Base-by-base conservation (phyloP, 2,329 filamentous ascomycete species). In the Xylariales sp. region DNA sequence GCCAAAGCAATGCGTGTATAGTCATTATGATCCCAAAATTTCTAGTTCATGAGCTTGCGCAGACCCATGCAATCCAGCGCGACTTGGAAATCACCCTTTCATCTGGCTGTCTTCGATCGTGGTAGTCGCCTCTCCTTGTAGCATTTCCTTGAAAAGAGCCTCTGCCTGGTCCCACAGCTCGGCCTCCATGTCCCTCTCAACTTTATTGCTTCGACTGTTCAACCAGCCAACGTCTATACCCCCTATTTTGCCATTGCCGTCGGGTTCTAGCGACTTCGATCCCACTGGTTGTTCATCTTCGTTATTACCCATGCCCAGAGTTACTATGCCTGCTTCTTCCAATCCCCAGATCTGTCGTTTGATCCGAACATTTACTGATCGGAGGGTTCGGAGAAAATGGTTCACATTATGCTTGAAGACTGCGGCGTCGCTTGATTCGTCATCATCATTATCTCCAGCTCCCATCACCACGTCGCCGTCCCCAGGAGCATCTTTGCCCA, bases 161-260 rank as follows among this genome's bases (percentile, higher is more conserved):
- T 40, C 38, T 13, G 32, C 38, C 37, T 59, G 44, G 7, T 49
- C 72, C 79, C 91, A 84, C 30, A 95, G 65, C 63, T 96, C 88
- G 2, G 78, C 77, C 55, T 94, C 88, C 72, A 91, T 93, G 46
- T 88, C 84, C 52, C 82, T 78, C 40, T 87, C 87, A 16, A 94
- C 85, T 45, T 83, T 83, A 46, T 86, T 84, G 44, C 86, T 88
- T 40, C 88, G 76, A 52, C 87, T 90, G 57, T 96, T 97, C 51
- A 97, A 63, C 78, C 86, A 91, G 21, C 90, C 90, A 12, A 94
- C 83, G 56, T 96, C 90, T 37, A 96, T 69, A 19, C 65, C 67
- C 8, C 75, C 76, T 23, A 79, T 74, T 50, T 69, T 70, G 16
- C 70, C 77, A 40, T 69, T 62, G 27, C 72, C 76, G n/a, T 25